Conservation (phyloP, 2,329 filamentous ascomycete species). For the Fusarium euwallaceae region DNA sequence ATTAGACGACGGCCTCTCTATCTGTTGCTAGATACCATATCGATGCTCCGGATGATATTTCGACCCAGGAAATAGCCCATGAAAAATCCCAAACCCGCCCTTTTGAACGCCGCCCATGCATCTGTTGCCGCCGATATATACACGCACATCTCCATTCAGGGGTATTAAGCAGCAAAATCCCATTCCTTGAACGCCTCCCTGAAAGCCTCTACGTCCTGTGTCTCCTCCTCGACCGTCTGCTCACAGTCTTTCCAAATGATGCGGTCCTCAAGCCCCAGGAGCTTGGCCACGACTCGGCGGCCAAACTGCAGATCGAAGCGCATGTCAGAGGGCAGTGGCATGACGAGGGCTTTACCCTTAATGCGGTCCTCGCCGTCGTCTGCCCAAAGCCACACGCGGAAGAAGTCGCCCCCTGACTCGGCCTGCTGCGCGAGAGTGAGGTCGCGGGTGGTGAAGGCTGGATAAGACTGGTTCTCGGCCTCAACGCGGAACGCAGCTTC, state of each 20-base stretch:
- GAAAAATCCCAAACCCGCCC: constrained; percentile 9
- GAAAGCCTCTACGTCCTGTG: constrained; percentile 81
- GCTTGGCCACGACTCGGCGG: constrained; percentile 86
- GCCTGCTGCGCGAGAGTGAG: constrained; percentile 65
- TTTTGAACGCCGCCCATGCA: constrained; percentile 40
- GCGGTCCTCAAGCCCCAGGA: constrained; percentile 84
- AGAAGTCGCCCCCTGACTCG: constrained; percentile 73
- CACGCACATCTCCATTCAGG: constrained; percentile 2
- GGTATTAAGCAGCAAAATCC: constrained; percentile 76
- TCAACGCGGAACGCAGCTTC: constrained; percentile 91
- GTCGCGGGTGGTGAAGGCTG: constrained; percentile 63
- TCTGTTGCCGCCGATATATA: background rate
- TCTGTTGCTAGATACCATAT: background rate
- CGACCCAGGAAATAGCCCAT: background rate
- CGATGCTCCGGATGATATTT: background rate
- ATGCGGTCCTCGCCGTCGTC: constrained; percentile 66
- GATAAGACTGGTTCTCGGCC: constrained; percentile 78
- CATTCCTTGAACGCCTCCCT: constrained; percentile 85
- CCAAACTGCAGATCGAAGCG: constrained; percentile 94
- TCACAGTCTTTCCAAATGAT: constrained; percentile 86
- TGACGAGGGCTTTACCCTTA: constrained; percentile 75
- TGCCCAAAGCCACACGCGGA: constrained; percentile 85
- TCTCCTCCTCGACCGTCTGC: constrained; percentile 84
- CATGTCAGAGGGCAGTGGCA: constrained; percentile 78
- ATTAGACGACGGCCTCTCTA: background rate